phyloP scores from a whole-genome alignment of 345 rosid species.

The Erysimum cheiranthoides region DNA sequence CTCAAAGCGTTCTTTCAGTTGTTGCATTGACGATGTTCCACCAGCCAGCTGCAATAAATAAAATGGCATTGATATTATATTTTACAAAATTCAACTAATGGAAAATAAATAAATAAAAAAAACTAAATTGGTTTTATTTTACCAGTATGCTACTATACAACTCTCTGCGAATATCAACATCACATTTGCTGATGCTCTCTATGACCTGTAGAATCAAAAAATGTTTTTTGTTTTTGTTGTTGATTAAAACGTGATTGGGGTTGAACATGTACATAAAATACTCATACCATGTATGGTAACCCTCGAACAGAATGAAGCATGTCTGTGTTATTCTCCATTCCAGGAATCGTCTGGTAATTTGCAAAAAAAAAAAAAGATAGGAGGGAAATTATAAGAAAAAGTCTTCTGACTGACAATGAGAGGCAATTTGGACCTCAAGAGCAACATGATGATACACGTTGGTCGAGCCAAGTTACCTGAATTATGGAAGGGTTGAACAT shows the following conservation, averaged over 20 bases:
- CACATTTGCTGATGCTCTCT: constrained; percentile 89
- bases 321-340: constrained; percentile 72
- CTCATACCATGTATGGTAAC: constrained; percentile 82
- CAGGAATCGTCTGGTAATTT: constrained; percentile 75
- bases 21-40: constrained; percentile 98
- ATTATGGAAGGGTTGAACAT: constrained; percentile 79
- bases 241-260: background rate
- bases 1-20: constrained; percentile 94
- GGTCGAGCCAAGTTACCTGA: constrained; percentile 51
- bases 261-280: constrained; percentile 17
- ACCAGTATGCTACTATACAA: constrained; percentile 91
- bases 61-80: background rate
- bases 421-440: constrained; percentile 8
- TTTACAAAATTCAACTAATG: background rate
- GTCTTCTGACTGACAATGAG: background rate
- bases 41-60: constrained; percentile 72
- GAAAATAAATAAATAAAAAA: no score
- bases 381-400: background rate
- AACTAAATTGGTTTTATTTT: constrained; percentile 32
- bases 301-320: constrained; percentile 68
- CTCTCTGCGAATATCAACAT: constrained; percentile 93
- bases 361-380: background rate
- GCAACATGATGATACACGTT: background rate
- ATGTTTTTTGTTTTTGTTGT: background rate
- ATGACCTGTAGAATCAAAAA: constrained; percentile 63